Conservation (phyloP, 2,329 filamentous ascomycete genomes). For the Penicillium verrucosum region DNA sequence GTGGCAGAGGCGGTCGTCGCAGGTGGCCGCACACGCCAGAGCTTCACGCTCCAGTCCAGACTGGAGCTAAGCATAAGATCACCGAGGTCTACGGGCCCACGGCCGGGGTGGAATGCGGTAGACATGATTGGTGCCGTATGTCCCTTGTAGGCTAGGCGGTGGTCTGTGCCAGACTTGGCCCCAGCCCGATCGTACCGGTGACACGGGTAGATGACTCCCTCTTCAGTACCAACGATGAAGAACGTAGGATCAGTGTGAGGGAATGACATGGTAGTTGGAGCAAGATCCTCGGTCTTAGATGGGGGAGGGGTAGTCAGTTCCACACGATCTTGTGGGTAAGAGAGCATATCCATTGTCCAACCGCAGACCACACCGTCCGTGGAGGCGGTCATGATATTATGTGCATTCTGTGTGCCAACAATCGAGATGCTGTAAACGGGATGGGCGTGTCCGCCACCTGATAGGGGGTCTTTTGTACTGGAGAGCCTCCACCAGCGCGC, state of each 20-base stretch:
- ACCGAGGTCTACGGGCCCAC: conserved; percentile 88
- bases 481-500: conserved; percentile 62
- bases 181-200: conserved; percentile 96
- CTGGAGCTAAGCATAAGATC: conserved; percentile 90
- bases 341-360: conserved; percentile 97
- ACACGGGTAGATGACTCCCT: conserved; percentile 93
- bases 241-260: conserved; percentile 94
- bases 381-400: conserved; percentile 96
- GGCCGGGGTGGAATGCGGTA: conserved; percentile 88
- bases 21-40: conserved; percentile 79
- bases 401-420: conserved; percentile 95
- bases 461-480: conserved; percentile 93
- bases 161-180: conserved; percentile 92
- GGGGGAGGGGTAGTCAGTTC: conserved; percentile 82
- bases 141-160: conserved; percentile 80
- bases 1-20: conserved; percentile 41
- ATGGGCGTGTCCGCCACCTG: conserved; percentile 91
- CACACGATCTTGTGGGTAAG: conserved; percentile 90
- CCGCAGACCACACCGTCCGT: conserved; percentile 96
- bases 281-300: conserved; percentile 88
- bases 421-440: conserved; percentile 95
- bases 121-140: conserved; percentile 95
- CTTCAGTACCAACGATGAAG: conserved; percentile 94
- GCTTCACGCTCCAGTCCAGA: conserved; percentile 93
- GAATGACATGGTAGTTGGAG: conserved; percentile 91